A percentile compares a stretch with the other conserved stretches of the same genome.
Conservation (phyloP, 2,329 filamentous ascomycete genomes). For the Penicillium sclerotiorum region DNA sequence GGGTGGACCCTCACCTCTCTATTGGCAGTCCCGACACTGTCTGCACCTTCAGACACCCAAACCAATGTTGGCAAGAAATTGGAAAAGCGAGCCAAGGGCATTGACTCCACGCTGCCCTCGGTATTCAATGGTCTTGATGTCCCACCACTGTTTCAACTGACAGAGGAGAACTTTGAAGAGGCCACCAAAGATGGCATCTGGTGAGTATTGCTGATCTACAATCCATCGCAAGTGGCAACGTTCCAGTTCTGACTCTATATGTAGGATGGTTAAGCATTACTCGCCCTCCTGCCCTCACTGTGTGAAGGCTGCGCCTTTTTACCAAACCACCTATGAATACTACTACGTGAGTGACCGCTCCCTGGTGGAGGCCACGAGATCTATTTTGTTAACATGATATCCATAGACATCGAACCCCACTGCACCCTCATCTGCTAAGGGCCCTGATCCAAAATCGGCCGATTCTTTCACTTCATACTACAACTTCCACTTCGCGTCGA, state of each 20-base stretch:
- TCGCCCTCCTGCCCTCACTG: conserved; percentile 69
- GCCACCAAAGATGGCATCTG: conserved; percentile 56
- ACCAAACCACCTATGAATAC: conserved; percentile 92
- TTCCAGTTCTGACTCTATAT: conserved; percentile 18
- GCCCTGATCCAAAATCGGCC: conserved; percentile 54
- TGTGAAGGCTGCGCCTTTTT: conserved; percentile 76
- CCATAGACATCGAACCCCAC: conserved; percentile 75
- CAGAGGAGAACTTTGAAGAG: conserved; percentile 51
- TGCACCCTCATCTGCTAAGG: conserved; percentile 52
- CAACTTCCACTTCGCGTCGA: conserved; percentile 80
- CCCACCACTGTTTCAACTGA: conserved; percentile 53
- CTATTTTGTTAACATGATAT: conserved; percentile 29
- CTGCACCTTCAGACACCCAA: conserved; percentile 27
- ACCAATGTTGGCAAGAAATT: conserved; percentile 23
- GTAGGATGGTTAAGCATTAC: conserved; percentile 56
- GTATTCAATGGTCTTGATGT: conserved; percentile 56
- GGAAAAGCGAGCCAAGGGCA: conserved; percentile 30
- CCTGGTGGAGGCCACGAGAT: neutral
- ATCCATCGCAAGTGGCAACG: neutral
- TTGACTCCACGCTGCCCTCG: conserved; percentile 22
- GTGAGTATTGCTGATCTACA: conserved; percentile 33
- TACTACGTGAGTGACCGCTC: conserved; percentile 59
- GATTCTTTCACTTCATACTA: conserved; percentile 81
- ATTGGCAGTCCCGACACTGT: conserved; percentile 37
- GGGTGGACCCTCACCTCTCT: conserved; percentile 42